Base-by-base conservation (phyloP, 306 rosid species). In the Medicago ruthenica region DNA sequence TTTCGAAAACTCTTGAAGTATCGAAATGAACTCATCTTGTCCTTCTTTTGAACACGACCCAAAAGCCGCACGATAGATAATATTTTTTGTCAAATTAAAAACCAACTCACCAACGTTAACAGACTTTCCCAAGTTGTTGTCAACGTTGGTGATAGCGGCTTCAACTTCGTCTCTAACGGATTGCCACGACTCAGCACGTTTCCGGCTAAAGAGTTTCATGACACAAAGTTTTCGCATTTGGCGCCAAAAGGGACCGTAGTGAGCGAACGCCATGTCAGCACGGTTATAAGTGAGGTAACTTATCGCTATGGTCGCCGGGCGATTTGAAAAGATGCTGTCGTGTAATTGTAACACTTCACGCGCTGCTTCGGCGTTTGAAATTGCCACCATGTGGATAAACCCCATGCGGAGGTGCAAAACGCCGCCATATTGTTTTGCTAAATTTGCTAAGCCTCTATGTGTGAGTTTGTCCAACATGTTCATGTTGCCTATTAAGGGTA, bases 241-340 rank as follows among this genome's bases (percentile, higher is more conserved):
- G 1, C 96, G 89, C 97, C 97, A 92, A 59, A 87, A 90, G 10
- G 97, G 92, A 0, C 96, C 97, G 47, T 92, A 90, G 87, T 90
- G 85, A 4, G 97, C 92, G 5, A 92, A 92, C 0, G 92, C 96
- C 97, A 92, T 92, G 88, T 92, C 97, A 0, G 96, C 91, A 0
- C 92, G 91, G 61, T 87, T 85, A 66, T 92, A 90, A 15, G 97
- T 88, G 0, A 92, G 84, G 78, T 90, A 92, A 27, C 83, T 84
- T 36, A 92, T 90, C 71, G 97, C 93, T 18, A 90, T 61, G 13
- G 89, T 88, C 6, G 97, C 88, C 0, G 97, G 97, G 1, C 96
- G 88, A 62, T 92, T 92, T 0, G 96, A 88, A 79, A 88, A 92
- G 31, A 87, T 85, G 85, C 81, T 82, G 75, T 91, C 97, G 0